phyloP scores from a whole-genome alignment of 2,329 filamentous ascomycete species.

The Lanzia echinophila region DNA sequence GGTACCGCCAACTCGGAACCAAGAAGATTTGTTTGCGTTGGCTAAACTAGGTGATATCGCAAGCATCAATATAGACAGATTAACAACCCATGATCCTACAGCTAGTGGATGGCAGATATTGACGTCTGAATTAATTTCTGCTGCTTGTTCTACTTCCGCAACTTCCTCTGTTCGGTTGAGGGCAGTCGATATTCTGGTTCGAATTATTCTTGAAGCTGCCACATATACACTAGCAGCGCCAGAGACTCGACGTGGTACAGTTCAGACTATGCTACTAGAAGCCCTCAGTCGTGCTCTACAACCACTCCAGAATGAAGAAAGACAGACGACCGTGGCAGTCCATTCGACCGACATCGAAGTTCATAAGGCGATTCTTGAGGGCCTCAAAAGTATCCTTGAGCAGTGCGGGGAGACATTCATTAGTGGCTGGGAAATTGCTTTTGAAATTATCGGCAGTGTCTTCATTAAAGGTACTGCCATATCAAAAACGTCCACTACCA shows the following conservation, averaged over 20 bases:
- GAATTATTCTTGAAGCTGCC: constrained; percentile 51
- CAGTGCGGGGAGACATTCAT: constrained; percentile 79
- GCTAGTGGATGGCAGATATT: constrained; percentile 72
- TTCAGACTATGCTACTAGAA: constrained; percentile 67
- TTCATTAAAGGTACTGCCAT: constrained; percentile 44
- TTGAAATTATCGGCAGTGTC: constrained; percentile 77
- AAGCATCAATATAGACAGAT: constrained; percentile 65
- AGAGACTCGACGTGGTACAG: constrained; percentile 45
- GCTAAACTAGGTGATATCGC: constrained; percentile 69
- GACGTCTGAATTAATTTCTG: constrained; percentile 45
- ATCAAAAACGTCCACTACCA: constrained; percentile 35
- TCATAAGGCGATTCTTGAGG: constrained; percentile 72
- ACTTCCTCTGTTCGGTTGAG: constrained; percentile 48
- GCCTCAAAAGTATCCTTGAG: constrained; percentile 75
- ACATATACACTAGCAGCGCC: constrained; percentile 47
- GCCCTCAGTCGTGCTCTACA: constrained; percentile 57
- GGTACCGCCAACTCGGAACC: constrained; percentile 44
- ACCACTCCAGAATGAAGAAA: constrained; percentile 48
- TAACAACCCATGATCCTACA: constrained; percentile 60
- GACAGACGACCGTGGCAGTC: constrained; percentile 48
- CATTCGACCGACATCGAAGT: constrained; percentile 68
- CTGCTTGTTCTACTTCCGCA: constrained; percentile 41
- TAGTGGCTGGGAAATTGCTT: constrained; percentile 78
- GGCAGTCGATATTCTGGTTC: constrained; percentile 59
- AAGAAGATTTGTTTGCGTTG: constrained; percentile 61